Conservation (phyloP, 495 filamentous ascomycete species). For the Parathielavia appendiculata region DNA sequence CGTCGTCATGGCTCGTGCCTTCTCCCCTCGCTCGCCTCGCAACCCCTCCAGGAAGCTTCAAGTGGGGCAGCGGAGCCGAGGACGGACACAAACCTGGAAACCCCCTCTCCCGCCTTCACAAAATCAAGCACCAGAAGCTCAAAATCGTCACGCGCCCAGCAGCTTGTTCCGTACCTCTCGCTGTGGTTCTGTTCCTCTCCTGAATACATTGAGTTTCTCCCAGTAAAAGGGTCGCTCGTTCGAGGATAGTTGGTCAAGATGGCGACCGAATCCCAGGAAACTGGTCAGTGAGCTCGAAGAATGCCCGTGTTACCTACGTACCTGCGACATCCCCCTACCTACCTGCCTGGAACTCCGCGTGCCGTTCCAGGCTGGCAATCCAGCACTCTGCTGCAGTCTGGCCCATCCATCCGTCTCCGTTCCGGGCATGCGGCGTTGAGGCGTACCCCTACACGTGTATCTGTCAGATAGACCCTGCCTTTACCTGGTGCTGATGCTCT, state of each 20-base stretch:
- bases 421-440: background rate
- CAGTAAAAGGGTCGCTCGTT: conserved; percentile 5
- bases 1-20: too few relatives aligned
- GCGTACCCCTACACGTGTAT: background rate
- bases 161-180: conserved; percentile 12
- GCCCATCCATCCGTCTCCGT: background rate
- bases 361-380: background rate
- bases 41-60: background rate
- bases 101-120: conserved; percentile 40
- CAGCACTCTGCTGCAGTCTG: background rate
- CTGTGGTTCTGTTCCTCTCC: background rate
- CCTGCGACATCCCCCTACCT: background rate
- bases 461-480: background rate
- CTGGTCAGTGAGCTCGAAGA: conserved; percentile 34
- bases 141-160: conserved; percentile 29
- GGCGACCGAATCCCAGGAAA: conserved; percentile 37
- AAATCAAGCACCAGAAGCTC: conserved; percentile 32
- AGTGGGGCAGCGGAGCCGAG: conserved; percentile 8
- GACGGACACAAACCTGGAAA: conserved; percentile 25
- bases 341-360: background rate
- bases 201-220: background rate
- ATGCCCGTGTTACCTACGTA: background rate
- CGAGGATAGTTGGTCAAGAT: conserved; percentile 24
- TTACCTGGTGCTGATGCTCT: conserved; percentile 14
- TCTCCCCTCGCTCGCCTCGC: background rate